Evolutionary conservation across 192 early-diverging fungal genomes (phyloP), one percentile per base, ranked within the genome.

Genomic region (Coemansia javaensis): DNA sequence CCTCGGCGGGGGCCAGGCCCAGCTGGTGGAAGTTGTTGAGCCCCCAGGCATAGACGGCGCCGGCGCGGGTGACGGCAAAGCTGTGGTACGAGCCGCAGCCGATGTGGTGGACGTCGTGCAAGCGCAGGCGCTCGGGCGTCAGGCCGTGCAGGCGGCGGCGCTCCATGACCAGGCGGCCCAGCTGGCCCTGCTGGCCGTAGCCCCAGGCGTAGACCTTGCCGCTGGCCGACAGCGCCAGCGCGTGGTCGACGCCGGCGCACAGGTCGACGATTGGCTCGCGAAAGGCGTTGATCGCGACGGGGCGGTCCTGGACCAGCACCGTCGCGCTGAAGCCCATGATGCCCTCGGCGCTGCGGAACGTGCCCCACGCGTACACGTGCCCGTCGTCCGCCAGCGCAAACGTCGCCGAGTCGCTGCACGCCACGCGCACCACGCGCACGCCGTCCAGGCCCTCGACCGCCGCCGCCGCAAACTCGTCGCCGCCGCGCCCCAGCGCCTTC

Each of bases 21-120:
- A 90, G 85, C 69, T 98, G 94, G 35, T 81, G 81, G 57, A 86
- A 88, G 48, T 92, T 93, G 64, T 98, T 98, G 40, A 93, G 75
- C 14, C 94, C 94, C 83, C 89, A 93, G 9, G 82, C 77, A 50
- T 78, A 91, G 12, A 93, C 66, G 12, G 77, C 59, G 40, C 82
- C 81, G 17, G 79, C 66, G 7, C 77, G 74, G 44, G 83, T 80
- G 7, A 94, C 79, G 2, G 88, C 80, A 58, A 92, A 92, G 5
- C 87, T 87, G 62, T 90, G 85, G 66, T 93, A 90, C 8, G 85
- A 79, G 15, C 91, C 93, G 21, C 82, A 84, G 15, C 81, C 89
- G 17, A 91, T 86, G 25, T 59, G 59, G 7, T 48, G 51, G 45
- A 95, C 81, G 31, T 78, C 61, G 25, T 75, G 68, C 46, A 79